phyloP scores from a whole-genome alignment of 108 stramenopile genomes.

The Aurantiochytrium sp. region DNA sequence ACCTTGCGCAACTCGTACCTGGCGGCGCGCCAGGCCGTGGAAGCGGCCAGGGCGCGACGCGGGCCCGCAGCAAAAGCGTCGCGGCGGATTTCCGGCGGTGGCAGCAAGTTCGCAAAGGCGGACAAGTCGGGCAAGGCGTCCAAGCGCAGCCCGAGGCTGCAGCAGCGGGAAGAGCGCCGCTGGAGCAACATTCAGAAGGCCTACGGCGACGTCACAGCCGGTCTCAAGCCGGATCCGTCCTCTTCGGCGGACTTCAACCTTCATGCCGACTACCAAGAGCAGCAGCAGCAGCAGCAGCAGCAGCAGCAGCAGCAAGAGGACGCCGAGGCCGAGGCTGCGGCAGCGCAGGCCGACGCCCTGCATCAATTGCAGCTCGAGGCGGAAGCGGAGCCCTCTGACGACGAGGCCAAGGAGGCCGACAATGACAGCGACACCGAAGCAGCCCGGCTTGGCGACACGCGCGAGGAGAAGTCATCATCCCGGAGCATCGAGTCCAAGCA shows the following conservation, averaged over 20 bases:
- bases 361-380: background rate
- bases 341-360: background rate
- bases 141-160: background rate
- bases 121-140: too few relatives aligned
- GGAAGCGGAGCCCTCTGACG: background rate
- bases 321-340: background rate
- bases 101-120: too few relatives aligned
- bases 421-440: background rate
- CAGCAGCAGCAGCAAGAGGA: background rate
- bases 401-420: too few relatives aligned
- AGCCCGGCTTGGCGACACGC: too few relatives aligned
- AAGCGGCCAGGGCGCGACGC: background rate
- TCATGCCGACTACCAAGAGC: background rate
- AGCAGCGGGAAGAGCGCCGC: background rate
- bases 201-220: background rate
- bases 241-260: background rate
- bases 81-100: background rate
- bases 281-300: background rate
- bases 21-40: background rate
- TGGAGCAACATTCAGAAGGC: background rate
- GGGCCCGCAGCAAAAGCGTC: background rate
- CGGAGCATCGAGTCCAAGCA: background rate
- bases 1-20: constrained; percentile 53
- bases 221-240: background rate
- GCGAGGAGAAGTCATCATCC: too few relatives aligned